These are phyloP conservation scores for Takakia lepidozioides DNA, from an alignment of 225 moss, liverwort and hornwort genomes.

Conservation along the genomic window DNA sequence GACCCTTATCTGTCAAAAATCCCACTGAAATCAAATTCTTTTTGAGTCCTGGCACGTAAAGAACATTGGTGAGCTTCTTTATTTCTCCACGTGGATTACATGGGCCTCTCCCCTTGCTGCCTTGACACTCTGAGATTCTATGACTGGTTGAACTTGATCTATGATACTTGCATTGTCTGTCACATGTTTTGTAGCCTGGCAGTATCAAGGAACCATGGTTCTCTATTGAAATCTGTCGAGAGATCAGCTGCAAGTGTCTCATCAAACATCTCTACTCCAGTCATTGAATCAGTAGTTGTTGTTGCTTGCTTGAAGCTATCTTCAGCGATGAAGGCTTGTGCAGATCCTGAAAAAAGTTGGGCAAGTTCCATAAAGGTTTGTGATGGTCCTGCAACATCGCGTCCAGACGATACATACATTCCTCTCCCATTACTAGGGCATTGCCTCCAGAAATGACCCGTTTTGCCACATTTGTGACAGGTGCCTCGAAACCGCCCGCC, in stretches of 20 bases:
- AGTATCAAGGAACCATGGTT: background rate
- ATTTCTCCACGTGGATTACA: slow-evolving; percentile 2
- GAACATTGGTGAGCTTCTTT: slow-evolving; percentile 5
- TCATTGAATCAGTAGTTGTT: background rate
- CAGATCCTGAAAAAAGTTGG: no score
- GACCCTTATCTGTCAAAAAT: background rate
- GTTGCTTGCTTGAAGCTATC: background rate
- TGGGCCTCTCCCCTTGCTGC: background rate
- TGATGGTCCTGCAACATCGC: no score
- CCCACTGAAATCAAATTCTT: slow-evolving; percentile 3
- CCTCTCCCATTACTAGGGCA: background rate
- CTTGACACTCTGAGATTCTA: background rate
- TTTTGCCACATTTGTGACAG: background rate
- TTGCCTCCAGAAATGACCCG: background rate
- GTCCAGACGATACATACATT: no score
- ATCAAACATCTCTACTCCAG: background rate
- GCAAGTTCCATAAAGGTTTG: no score
- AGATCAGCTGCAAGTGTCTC: background rate
- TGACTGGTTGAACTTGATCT: background rate
- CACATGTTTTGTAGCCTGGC: background rate
- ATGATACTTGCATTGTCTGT: background rate
- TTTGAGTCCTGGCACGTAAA: slow-evolving; percentile 1
- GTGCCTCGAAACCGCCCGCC: background rate
- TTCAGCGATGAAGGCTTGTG: background rate
- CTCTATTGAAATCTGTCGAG: background rate